Base-by-base conservation (phyloP, 164 flowering plant genomes). In the Euptelea pleiosperma region DNA sequence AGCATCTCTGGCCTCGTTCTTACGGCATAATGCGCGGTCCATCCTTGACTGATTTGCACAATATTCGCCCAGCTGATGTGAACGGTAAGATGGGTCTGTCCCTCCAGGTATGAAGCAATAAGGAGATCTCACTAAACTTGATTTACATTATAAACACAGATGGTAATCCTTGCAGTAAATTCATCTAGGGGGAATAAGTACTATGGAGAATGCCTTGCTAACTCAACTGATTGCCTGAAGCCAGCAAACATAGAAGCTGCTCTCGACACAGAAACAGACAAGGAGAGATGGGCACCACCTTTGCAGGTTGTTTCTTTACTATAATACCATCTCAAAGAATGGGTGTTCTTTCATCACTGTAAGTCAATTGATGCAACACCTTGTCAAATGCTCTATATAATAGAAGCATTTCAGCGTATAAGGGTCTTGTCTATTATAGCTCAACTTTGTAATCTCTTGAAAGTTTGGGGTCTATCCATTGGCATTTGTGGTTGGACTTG, bases 1-100 rank as follows among this genome's bases (percentile, higher is more conserved):
- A 81, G 52, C 83, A 81, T 70, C 41, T 81, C 15, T 81, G 86
- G 86, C 83, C 83, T 55, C 83, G 81, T 43, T 81, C 86, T 31
- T 81, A 79, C 68, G 86, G 83, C 34, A 51, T 77, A 45, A 62
- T 30, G 5, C 21, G 24, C 31, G 72, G 77, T 57, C 73, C 78
- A 51, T 71, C 83, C 43, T 55, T 77, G 26, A 78, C 78, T 55
- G 86, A 79, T 64, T 58, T 81, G 53, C 79, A 81, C 63, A 81
- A 79, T 55, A 72, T 81, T 33, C 78, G 75, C 28, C 81, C 83
- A 22, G 80, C 79, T 55, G 83, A 81, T 63, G 74, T 60, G 16
- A 81, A 81, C 58, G 83, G 86, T 77, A 60, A 67, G 66, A 56
- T 46, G 29, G 28, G 52, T 28, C 1, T 10, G 8, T 49, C 25